Conservation (phyloP, 495 filamentous ascomycete species). For the Penicillium pulvis region DNA sequence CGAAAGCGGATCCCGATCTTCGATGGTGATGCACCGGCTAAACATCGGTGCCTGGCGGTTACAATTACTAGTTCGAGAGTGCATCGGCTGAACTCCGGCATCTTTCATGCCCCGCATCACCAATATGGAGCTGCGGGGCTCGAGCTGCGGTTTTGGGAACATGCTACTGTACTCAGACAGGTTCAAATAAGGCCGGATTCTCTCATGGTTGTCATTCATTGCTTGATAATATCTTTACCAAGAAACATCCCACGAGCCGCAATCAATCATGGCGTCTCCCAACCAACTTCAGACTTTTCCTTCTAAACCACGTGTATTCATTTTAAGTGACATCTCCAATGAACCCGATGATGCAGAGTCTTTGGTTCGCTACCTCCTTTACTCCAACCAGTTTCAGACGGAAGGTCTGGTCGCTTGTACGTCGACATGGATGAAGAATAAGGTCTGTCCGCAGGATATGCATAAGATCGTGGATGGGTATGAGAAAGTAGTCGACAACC, state of each 20-base stretch:
- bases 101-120: constrained; percentile 2
- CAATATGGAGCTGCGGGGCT: constrained; percentile 8
- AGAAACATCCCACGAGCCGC: no score
- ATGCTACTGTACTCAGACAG: not conserved
- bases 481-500: constrained; percentile 19
- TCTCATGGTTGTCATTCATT: not conserved
- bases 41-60: not conserved
- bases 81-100: constrained; percentile 7
- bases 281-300: constrained; percentile 11
- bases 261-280: constrained; percentile 12
- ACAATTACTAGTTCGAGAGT: not conserved
- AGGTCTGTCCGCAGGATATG: constrained; percentile 19
- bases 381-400: constrained; percentile 30
- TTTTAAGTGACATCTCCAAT: constrained; percentile 33
- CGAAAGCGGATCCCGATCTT: not conserved
- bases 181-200: constrained; percentile 4
- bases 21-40: not conserved
- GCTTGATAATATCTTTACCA: no score
- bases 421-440: constrained; percentile 21
- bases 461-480: constrained; percentile 19
- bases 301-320: constrained; percentile 20
- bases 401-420: constrained; percentile 30
- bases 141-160: constrained; percentile 8
- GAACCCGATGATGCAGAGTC: constrained; percentile 36
- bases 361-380: constrained; percentile 27